A percentile compares a stretch with the other conserved stretches of the same genome.
Conservation (phyloP, 768 basidiomycete species). For the Vararia minispora region DNA sequence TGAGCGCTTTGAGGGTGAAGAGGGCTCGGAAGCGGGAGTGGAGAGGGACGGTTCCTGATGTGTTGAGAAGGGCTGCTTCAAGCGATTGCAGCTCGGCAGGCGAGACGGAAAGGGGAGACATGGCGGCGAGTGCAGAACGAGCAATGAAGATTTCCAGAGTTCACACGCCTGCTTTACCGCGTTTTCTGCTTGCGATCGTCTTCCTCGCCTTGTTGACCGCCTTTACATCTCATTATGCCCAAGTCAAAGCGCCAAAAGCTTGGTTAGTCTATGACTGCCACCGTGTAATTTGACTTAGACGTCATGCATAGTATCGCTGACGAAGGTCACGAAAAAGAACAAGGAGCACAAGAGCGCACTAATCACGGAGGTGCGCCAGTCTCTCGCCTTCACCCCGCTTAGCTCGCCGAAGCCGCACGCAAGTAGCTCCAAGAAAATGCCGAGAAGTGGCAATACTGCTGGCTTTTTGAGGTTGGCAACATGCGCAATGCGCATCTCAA, state of each 20-base stretch:
- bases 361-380: conserved; percentile 56
- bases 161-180: neutral
- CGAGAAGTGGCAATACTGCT: conserved; percentile 91
- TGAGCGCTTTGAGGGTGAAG: conserved; percentile 84
- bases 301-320: conserved; percentile 62
- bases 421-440: conserved; percentile 66
- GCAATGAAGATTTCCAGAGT: conserved; percentile 5
- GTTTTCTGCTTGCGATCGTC: conserved; percentile 15
- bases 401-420: neutral
- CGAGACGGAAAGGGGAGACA: conserved; percentile 23
- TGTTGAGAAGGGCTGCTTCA: conserved; percentile 71
- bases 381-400: neutral
- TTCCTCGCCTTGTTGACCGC: conserved; percentile 18
- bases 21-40: conserved; percentile 85
- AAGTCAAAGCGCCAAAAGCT: conserved; percentile 83
- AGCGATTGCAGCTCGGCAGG: conserved; percentile 53
- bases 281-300: conserved; percentile 7
- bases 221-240: conserved; percentile 53
- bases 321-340: conserved; percentile 91
- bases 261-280: conserved; percentile 38
- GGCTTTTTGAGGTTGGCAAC: conserved; percentile 90
- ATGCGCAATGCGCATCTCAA: conserved; percentile 94
- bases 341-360: conserved; percentile 81
- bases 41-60: conserved; percentile 56
- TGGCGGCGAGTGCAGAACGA: neutral